These are phyloP conservation scores for Eucalyptus leucophloia DNA, from an alignment of 345 rosid genomes.

Conservation along the genomic window DNA sequence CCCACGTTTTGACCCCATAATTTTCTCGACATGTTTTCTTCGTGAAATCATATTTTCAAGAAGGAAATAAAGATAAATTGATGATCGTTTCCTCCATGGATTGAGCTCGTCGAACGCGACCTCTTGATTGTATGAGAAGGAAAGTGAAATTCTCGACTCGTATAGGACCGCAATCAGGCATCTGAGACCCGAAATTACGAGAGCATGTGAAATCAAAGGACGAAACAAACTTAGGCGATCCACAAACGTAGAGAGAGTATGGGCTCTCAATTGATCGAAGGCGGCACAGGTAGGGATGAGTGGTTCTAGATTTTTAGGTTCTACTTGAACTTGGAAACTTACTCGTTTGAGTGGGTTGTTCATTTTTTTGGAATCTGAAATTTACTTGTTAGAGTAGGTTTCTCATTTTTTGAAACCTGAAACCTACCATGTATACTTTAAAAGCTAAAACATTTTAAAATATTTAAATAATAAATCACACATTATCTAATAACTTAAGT, in stretches of 20 bases:
- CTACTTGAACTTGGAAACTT: fast-evolving
- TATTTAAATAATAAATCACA: no score
- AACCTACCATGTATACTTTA: no score
- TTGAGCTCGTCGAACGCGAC: neutral
- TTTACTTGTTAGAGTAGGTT: no score
- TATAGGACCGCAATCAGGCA: neutral
- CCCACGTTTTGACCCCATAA: neutral
- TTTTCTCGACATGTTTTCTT: neutral
- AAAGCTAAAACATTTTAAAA: no score
- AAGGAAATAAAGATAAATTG: neutral
- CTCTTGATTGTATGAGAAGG: neutral
- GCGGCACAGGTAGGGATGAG: fast-evolving
- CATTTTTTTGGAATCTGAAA: no score
- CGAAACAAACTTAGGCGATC: neutral
- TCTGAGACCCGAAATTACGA: neutral
- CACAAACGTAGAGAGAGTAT: neutral
- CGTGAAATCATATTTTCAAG: neutral
- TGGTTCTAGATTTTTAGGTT: no score
- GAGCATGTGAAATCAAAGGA: neutral
- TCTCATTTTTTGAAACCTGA: no score
- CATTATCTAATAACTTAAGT: no score
- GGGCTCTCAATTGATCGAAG: no score
- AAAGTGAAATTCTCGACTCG: neutral
- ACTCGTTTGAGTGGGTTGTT: no score
- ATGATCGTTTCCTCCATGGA: neutral